Conservation (phyloP, 2,329 filamentous ascomycete species). For the Fusarium gaditjirri region DNA sequence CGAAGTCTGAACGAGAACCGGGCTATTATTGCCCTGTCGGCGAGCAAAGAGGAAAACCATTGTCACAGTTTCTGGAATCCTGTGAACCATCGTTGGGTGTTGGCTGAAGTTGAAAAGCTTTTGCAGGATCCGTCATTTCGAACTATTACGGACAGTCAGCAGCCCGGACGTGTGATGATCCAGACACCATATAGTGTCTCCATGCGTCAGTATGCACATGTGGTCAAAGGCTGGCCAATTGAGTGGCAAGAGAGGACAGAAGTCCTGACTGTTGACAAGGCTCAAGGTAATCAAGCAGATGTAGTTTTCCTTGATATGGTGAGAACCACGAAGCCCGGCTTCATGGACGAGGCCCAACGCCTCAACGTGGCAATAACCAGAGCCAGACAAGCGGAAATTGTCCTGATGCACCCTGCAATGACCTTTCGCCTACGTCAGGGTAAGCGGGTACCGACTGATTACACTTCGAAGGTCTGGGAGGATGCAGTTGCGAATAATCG, state of each 20-base stretch:
- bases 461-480: constrained; percentile 47
- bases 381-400: constrained; percentile 57
- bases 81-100: constrained; percentile 51
- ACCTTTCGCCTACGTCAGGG: constrained; percentile 31
- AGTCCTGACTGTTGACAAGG: constrained; percentile 57
- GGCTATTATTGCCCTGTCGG: constrained; percentile 48
- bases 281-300: constrained; percentile 60
- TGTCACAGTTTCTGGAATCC: constrained; percentile 56
- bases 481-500: constrained; percentile 41
- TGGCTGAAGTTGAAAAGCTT: constrained; percentile 47
- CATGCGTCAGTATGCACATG: constrained; percentile 48
- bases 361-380: constrained; percentile 60
- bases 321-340: constrained; percentile 50
- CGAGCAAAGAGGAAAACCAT: constrained; percentile 42
- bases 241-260: constrained; percentile 49
- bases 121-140: constrained; percentile 48
- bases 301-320: constrained; percentile 61
- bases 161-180: constrained; percentile 55
- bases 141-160: constrained; percentile 37
- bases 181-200: constrained; percentile 57
- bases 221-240: constrained; percentile 43
- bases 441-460: constrained; percentile 31
- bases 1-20: constrained; percentile 49
- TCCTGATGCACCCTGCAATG: constrained; percentile 57
- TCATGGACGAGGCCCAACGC: constrained; percentile 57